These are phyloP conservation scores for Gorgonomyces haynaldii DNA, from an alignment of 192 early-diverging fungal genomes.

Conservation along the genomic window DNA sequence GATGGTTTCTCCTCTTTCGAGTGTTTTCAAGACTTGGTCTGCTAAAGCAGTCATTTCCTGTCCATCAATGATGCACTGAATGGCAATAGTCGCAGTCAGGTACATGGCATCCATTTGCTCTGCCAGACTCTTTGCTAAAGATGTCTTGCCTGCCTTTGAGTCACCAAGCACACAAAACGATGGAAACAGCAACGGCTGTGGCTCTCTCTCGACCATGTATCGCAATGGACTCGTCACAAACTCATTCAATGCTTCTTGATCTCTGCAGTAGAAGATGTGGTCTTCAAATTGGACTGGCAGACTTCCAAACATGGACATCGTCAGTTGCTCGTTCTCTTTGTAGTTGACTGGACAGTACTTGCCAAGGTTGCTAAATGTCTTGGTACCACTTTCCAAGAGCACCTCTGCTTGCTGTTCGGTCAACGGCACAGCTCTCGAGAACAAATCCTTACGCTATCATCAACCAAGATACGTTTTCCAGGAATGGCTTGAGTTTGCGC, in stretches of 20 bases:
- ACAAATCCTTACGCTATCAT: too few species aligned
- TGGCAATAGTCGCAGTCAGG: constrained; percentile 21
- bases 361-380: constrained; percentile 28
- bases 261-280: constrained; percentile 28
- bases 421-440: constrained; percentile 20
- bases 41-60: constrained; percentile 18
- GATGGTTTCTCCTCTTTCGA: constrained; percentile 19
- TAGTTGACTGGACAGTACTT: constrained; percentile 35
- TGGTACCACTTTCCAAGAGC: constrained; percentile 27
- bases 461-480: constrained; percentile 21
- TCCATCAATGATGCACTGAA: constrained; percentile 28
- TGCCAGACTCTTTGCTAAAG: constrained; percentile 16
- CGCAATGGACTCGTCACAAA: constrained; percentile 21
- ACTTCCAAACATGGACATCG: constrained; percentile 13
- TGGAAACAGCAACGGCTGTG: constrained; percentile 27
- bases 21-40: constrained; percentile 13
- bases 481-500: constrained; percentile 14
- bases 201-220: constrained; percentile 15
- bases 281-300: constrained; percentile 27
- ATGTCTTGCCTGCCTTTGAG: constrained; percentile 34
- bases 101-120: constrained; percentile 25
- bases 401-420: constrained; percentile 17
- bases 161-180: constrained; percentile 26
- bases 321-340: constrained; percentile 11
- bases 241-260: constrained; percentile 16